A percentile compares a stretch with the other conserved stretches of the same genome.
phyloP scores from a whole-genome alignment of 2,329 filamentous ascomycete species.

The Alternaria solani region DNA sequence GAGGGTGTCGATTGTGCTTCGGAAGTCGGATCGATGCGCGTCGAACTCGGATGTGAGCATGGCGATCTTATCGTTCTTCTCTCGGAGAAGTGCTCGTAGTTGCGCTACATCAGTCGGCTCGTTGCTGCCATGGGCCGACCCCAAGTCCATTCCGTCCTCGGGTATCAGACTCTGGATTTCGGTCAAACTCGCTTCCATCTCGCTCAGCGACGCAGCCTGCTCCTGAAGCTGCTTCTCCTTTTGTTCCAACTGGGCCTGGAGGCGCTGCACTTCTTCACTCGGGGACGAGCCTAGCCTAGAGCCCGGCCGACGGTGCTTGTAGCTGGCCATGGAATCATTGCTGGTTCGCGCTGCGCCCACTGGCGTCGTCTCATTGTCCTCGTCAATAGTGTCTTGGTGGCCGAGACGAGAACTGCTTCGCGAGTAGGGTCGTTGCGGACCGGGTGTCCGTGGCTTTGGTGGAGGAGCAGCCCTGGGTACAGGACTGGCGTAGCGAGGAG shows the following conservation, averaged over 20 bases:
- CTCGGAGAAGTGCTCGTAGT: conserved; percentile 81
- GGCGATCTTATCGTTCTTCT: conserved; percentile 97
- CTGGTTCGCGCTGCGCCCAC: conserved; percentile 60
- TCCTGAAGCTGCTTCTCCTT: conserved; percentile 88
- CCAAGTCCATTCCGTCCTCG: conserved; percentile 58
- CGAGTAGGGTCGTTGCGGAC: conserved; percentile 56
- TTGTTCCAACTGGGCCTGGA: conserved; percentile 79
- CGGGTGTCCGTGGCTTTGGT: conserved; percentile 53
- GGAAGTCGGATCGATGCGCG: conserved; percentile 90
- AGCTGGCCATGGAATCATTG: conserved; percentile 62
- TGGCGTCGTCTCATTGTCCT: conserved; percentile 57
- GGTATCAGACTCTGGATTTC: conserved; percentile 80
- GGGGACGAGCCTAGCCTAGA: conserved; percentile 47
- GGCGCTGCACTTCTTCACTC: conserved; percentile 72
- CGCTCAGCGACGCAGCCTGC: conserved; percentile 79
- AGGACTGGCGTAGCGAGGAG: conserved; percentile 68
- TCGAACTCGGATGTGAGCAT: conserved; percentile 95
- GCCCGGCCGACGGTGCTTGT: conserved; percentile 40
- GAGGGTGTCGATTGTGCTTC: conserved; percentile 94
- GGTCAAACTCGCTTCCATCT: conserved; percentile 89
- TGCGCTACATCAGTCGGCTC: conserved; percentile 72
- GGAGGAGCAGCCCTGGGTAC: conserved; percentile 65
- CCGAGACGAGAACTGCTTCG: conserved; percentile 58
- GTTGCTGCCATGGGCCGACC: conserved; percentile 54
- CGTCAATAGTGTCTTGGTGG: conserved; percentile 52